Evolutionary conservation across 306 rosid genomes (phyloP).

Genomic region (Trifolium subterraneum): DNA sequence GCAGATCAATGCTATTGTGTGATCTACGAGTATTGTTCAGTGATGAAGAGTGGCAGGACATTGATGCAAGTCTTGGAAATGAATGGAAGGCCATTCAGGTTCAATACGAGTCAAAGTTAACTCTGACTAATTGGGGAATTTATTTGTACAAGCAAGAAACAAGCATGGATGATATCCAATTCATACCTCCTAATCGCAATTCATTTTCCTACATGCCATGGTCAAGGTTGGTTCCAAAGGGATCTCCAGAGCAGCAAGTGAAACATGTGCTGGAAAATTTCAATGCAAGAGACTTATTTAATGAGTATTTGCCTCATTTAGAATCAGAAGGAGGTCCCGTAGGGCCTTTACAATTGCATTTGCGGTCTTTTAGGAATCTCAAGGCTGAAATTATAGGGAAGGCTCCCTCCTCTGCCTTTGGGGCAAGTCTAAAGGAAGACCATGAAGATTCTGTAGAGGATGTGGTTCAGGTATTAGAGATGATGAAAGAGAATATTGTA

Average conservation of each 20-base stretch:
- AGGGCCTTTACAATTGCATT: not conserved
- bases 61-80: conserved; percentile 31
- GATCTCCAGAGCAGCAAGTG: not conserved
- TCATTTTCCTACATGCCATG: not conserved
- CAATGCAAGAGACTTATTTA: no score
- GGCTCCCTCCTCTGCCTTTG: conserved; percentile 19
- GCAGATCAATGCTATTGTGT: not conserved
- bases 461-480: not conserved
- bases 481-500: conserved; percentile 3
- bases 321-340: not conserved
- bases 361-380: not conserved
- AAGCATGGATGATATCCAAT: not conserved
- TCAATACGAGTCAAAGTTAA: not conserved
- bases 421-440: conserved; percentile 17
- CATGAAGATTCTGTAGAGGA: not conserved
- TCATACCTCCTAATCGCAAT: not conserved
- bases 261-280: not conserved
- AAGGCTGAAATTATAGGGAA: not conserved
- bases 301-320: no score
- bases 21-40: not conserved
- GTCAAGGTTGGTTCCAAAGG: conserved; percentile 3
- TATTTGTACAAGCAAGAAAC: not conserved
- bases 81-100: conserved; percentile 28
- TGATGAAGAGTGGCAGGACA: not conserved
- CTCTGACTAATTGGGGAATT: not conserved